Percentiles rank a stretch among this genome's conserved stretches.
These are phyloP conservation scores for Coemansia sp. DNA, from an alignment of 192 early-diverging fungal species.

Conservation along the genomic window DNA sequence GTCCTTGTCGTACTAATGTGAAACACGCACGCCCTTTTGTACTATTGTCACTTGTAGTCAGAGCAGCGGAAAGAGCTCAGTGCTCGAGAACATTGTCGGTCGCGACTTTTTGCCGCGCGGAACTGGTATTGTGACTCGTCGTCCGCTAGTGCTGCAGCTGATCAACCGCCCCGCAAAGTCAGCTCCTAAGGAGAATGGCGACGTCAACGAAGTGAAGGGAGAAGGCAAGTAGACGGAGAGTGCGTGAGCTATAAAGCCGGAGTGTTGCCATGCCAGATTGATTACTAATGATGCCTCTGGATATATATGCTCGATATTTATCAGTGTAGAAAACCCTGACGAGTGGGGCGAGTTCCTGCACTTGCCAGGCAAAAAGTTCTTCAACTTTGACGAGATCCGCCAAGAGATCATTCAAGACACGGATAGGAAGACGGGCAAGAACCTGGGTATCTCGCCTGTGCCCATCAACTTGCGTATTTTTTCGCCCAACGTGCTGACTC, in stretches of 20 bases:
- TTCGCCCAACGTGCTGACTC: conserved; percentile 96
- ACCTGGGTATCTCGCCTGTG: conserved; percentile 85
- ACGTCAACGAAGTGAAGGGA: conserved; percentile 44
- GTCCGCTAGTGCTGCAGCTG: conserved; percentile 94
- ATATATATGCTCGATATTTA: conserved; percentile 1
- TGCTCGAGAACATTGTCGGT: conserved; percentile 99
- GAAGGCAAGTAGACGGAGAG: conserved; percentile 46
- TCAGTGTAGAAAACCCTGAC: conserved; percentile 59
- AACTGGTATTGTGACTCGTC: conserved; percentile 94
- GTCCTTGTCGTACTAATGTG: not conserved
- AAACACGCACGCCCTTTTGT: not conserved
- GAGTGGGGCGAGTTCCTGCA: conserved; percentile 99
- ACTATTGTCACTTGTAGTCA: conserved; percentile 53
- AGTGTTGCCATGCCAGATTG: not conserved
- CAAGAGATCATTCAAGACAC: conserved; percentile 95
- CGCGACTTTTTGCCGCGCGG: conserved; percentile 98
- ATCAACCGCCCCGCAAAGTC: conserved; percentile 81
- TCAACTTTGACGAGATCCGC: conserved; percentile 94
- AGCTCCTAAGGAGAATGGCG: conserved; percentile 17
- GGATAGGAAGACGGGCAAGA: conserved; percentile 81
- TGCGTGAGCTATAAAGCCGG: not conserved
- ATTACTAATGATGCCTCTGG: conserved; percentile 1
- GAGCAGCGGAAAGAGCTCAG: conserved; percentile 93
- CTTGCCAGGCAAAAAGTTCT: conserved; percentile 94
- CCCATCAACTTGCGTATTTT: conserved; percentile 98